Base-by-base conservation (phyloP, 2,329 filamentous ascomycete genomes). In the Monilinia vaccinii-corymbosi region DNA sequence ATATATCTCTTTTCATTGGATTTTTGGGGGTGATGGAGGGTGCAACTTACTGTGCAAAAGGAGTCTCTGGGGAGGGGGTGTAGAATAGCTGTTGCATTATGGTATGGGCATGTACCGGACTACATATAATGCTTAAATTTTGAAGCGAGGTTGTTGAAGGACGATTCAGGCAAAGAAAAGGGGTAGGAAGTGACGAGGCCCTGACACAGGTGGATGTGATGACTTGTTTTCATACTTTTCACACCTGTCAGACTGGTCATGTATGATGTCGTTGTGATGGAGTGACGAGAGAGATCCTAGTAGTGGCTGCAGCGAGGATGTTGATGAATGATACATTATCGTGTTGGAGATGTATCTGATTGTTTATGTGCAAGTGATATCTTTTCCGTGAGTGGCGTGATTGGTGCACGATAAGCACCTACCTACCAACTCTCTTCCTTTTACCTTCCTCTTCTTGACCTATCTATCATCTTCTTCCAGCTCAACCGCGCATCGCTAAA, bases 61-160 rank as follows among this genome's bases (percentile, higher is more conserved):
- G 11, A 14, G 28, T 32, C n/a, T 53, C 50, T 53, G n/a, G 21
- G 6, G 18, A 36, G 23, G 3, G 16, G n/a, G n/a, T n/a, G 23
- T 25, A 28, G 6, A 16, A 18, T 25, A 53, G 25, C 32, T 53
- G 10, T 44, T 53, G n/a, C 51, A 44, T 44, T 32, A 23, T 53
- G 51, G 51, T 53, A 44, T 32, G 51, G 38, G 51, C 51, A 31
- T 16, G n/a, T 16, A 44, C 44, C 32, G 18, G 7, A 44, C 31
- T 36, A 42, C 40, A 56, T 47, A 47, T 56, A 56, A 56, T 56
- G 53, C 53, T 56, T 56, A 56, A 47, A 56, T 47, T 56, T 21
- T 36, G n/a, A 25, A 31, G 53, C 28, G 21, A 31, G 32, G 34
- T 21, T 38, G 14, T 36, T 25, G 47, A 8, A 32, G 25, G 21